A percentile compares a stretch with the other conserved stretches of the same genome.
Evolutionary conservation across 345 rosid species (phyloP).

Genomic region (Adansonia digitata): DNA sequence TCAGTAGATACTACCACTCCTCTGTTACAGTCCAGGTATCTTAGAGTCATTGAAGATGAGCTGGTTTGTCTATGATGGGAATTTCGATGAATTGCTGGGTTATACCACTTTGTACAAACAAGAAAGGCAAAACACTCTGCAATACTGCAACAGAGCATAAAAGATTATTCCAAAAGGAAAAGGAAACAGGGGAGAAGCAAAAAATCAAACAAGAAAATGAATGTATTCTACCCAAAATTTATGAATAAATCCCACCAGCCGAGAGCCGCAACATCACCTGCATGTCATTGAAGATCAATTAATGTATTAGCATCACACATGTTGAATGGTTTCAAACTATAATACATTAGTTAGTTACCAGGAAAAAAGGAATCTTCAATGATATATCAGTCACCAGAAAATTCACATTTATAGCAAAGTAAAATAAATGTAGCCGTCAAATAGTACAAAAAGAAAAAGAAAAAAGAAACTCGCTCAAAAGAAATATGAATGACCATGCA

Average conservation of each 20-base stretch:
- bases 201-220: not conserved
- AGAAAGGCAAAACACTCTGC: conserved; percentile 94
- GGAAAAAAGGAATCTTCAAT: not conserved
- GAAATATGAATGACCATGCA: not conserved
- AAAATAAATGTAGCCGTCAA: not conserved
- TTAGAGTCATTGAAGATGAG: conserved; percentile 46
- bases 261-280: conserved; percentile 79
- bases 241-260: conserved; percentile 97
- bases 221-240: conserved; percentile 61
- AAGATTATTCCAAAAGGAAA: conserved; percentile 8
- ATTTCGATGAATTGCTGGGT: conserved; percentile 80
- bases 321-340: not conserved
- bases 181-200: not conserved
- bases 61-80: conserved; percentile 47
- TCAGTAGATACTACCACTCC: conserved; percentile 53
- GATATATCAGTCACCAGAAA: not conserved
- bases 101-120: conserved; percentile 81
- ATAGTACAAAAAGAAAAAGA: not conserved
- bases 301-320: not conserved
- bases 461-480: not conserved
- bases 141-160: conserved; percentile 43
- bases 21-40: conserved; percentile 72
- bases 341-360: not conserved
- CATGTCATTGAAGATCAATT: conserved; percentile 10
- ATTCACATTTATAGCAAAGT: not conserved